A percentile compares a stretch with the other conserved stretches of the same genome.
Evolutionary conservation across 768 basidiomycete species (phyloP).

Genomic region (Russula sp.): DNA sequence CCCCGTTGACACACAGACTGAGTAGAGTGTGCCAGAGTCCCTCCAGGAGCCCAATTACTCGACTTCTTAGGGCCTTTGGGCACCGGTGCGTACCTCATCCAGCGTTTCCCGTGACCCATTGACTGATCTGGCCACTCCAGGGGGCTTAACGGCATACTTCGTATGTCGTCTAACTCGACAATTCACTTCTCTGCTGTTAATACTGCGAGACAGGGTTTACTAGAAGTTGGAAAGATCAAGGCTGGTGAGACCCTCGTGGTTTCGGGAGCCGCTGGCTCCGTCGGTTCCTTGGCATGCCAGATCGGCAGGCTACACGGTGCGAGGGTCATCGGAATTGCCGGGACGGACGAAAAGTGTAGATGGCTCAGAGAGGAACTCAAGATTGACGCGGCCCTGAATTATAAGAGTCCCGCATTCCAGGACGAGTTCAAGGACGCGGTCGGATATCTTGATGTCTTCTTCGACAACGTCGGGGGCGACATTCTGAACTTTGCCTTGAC

Average conservation of each 20-base stretch:
- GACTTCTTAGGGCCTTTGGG: conserved; percentile 85
- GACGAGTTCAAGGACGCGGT: conserved; percentile 62
- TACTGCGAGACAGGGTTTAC: conserved; percentile 52
- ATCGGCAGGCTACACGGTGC: conserved; percentile 73
- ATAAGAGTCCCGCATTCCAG: conserved; percentile 70
- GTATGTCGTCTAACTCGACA: conserved; percentile 35
- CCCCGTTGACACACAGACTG: neutral
- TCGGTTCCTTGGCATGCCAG: conserved; percentile 79
- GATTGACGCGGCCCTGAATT: conserved; percentile 77
- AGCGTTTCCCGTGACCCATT: neutral
- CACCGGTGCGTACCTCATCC: conserved; percentile 43
- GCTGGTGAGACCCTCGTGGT: conserved; percentile 79
- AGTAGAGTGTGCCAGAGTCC: conserved; percentile 35
- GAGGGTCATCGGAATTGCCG: conserved; percentile 84
- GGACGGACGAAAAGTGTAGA: conserved; percentile 71
- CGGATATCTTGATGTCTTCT: conserved; percentile 77
- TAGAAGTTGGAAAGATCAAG: conserved; percentile 74
- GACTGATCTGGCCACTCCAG: conserved; percentile 30
- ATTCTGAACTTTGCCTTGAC: conserved; percentile 74
- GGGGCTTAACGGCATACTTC: conserved; percentile 78
- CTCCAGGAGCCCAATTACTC: conserved; percentile 52
- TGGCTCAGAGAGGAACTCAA: conserved; percentile 84
- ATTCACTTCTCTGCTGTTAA: conserved; percentile 1
- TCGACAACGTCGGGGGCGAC: conserved; percentile 79
- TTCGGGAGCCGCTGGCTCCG: conserved; percentile 88